Conservation (phyloP, 179 eudicot species). For the Nepenthes alata region DNA sequence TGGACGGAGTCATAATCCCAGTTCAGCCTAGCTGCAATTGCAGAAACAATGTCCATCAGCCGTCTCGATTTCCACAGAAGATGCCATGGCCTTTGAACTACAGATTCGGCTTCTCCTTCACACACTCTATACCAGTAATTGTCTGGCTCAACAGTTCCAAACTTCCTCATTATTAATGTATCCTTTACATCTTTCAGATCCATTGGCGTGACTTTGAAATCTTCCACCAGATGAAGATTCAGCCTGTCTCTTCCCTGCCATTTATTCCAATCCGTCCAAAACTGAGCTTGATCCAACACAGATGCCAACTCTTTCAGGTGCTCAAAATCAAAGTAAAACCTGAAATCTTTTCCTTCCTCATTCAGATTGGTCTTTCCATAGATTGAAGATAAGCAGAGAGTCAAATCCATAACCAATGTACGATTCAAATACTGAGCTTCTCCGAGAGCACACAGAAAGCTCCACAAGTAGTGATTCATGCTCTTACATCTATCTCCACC, state of each 20-base stretch:
- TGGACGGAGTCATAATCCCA: conserved; percentile 93
- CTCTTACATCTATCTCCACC: conserved; percentile 94
- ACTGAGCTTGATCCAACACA: conserved; percentile 67
- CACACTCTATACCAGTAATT: conserved; percentile 95
- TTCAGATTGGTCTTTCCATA: conserved; percentile 48
- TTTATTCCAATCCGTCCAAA: conserved; percentile 74
- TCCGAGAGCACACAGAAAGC: conserved; percentile 88
- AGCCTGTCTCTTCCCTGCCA: conserved; percentile 64
- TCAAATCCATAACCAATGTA: conserved; percentile 79
- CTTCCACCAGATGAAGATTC: conserved; percentile 63
- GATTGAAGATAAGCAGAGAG: conserved; percentile 67
- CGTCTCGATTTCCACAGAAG: conserved; percentile 79
- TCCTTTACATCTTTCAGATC: conserved; percentile 57
- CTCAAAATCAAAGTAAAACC: conserved; percentile 88
- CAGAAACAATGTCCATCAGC: conserved; percentile 76
- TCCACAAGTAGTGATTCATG: conserved; percentile 89
- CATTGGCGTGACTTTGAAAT: conserved; percentile 64
- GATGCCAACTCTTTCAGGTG: conserved; percentile 82
- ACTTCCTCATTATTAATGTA: conserved; percentile 68
- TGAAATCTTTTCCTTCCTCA: conserved; percentile 93
- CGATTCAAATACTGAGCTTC: conserved; percentile 95
- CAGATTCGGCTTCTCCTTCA: conserved; percentile 89
- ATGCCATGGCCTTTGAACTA: conserved; percentile 85
- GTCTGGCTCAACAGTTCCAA: conserved; percentile 80
- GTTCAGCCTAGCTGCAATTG: conserved; percentile 62